Evolutionary conservation across 352 stramenopile species (phyloP), one percentile per base, ranked within the genome.

Genomic region (Phytophthora crassamura): DNA sequence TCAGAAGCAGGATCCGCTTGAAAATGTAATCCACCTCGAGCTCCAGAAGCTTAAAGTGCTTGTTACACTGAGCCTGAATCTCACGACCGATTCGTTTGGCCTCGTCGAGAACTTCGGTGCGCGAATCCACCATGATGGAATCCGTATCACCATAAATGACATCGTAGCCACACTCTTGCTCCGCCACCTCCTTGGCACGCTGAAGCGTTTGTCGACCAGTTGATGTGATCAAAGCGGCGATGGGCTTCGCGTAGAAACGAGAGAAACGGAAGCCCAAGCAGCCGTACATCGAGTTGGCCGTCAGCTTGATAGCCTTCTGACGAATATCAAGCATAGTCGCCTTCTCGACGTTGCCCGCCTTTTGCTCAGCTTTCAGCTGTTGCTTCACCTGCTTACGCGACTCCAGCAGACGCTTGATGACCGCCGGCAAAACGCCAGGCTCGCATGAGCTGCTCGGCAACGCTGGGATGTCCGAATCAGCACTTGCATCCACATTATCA

Each of bases 71-170:
- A 32, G 87, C 71, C 69, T 99, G 99, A 20, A 99, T 97, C 63
- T 98, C 84, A 34, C 83, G 83, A 60, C 96, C 97, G 36, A 99
- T 93, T 38, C 94, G 84, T 59, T 97, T 97, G 0, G 98, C 97
- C 42, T 98, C 92, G 8, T 92, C 88, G 1, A 98, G 76, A 59
- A 98, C 94, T 59, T 94, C 97, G 36, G 94, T 98, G 34, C 91
- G 87, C 33, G 88, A 96, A 70, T 97, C 86, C 56, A 99, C 98
- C 98, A 99, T 99, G 75, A 99, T 99, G 42, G 94, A 99, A 81
- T 99, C 98, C n/a, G 98, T 99, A 83, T 99, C 98, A 75, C 98
- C 98, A 71, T 99, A 99, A 51, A 99, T 98, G 3, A 99, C 98
- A 61, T 99, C 98, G 43, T 99, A 95, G 30, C 96, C 97, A 61